These are phyloP conservation scores for Eurotiales sp. DNA, from an alignment of 2,329 filamentous ascomycete species.

Conservation along the genomic window DNA sequence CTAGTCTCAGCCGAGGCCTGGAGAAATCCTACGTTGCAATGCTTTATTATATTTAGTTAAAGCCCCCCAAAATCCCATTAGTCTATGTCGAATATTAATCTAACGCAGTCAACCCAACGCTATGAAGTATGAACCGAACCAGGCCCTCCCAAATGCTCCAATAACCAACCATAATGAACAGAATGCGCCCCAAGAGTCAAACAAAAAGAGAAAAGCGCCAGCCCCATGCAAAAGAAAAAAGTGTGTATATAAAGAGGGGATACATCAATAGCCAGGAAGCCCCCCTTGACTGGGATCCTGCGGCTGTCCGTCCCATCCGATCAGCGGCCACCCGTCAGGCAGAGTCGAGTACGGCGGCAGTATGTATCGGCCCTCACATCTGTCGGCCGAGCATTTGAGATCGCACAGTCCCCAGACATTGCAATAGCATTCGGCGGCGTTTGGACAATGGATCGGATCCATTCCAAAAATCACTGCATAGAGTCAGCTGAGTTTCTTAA, in stretches of 20 bases:
- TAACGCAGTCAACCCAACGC: background rate
- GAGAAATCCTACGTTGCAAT: background rate
- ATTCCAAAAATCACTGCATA: conserved; percentile 59
- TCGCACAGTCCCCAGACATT: conserved; percentile 62
- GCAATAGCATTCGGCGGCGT: conserved; percentile 62
- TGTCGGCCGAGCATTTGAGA: conserved; percentile 36
- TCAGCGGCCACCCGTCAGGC: conserved; percentile 59
- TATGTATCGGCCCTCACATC: conserved; percentile 56
- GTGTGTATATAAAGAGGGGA: background rate
- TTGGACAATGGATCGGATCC: conserved; percentile 57
- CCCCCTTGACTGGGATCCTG: conserved; percentile 30
- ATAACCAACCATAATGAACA: background rate
- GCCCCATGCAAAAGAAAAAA: background rate
- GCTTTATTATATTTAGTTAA: background rate
- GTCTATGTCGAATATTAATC: background rate
- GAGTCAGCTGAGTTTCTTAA: conserved; percentile 4
- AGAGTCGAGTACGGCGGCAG: conserved; percentile 57
- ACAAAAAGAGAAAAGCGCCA: background rate
- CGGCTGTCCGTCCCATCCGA: conserved; percentile 49
- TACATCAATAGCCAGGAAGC: conserved; percentile 19
- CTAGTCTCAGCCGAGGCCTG: conserved; percentile 1
- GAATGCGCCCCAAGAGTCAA: background rate
- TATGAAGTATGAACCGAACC: too few species aligned
- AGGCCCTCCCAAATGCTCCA: too few species aligned
- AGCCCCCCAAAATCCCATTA: background rate